Percentiles rank a stretch among this genome's conserved stretches.
These are phyloP conservation scores for Wickerhamiella hasegawae DNA, from an alignment of 805 yeast species.

Conservation along the genomic window DNA sequence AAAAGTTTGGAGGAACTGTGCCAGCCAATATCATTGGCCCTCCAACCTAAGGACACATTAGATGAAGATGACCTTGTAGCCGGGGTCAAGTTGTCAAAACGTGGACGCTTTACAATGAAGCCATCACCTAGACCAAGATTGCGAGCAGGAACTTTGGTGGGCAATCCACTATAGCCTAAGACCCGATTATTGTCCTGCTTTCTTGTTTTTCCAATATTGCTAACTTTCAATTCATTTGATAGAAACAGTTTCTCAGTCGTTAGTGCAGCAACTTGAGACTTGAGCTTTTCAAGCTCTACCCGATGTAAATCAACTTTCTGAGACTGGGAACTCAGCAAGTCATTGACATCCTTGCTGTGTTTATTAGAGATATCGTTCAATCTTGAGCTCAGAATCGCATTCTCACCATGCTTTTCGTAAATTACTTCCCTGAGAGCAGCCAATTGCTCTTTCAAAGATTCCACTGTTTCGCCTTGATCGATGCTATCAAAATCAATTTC, in stretches of 20 bases:
- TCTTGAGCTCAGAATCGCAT: neutral
- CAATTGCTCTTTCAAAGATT: neutral
- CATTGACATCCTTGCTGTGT: neutral
- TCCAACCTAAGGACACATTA: no score
- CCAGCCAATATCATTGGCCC: no score
- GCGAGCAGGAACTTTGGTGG: no score
- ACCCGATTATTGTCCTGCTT: no score
- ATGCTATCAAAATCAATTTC: neutral
- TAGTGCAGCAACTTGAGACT: neutral
- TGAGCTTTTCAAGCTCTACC: neutral
- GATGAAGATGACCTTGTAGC: no score
- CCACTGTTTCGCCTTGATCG: neutral
- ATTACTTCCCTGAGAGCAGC: neutral
- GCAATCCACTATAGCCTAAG: no score
- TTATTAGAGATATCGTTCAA: neutral
- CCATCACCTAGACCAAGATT: no score
- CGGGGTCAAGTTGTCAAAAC: no score
- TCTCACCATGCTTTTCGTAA: neutral
- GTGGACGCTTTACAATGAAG: no score
- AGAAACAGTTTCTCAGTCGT: neutral
- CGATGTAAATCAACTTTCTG: neutral
- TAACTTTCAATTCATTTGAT: neutral
- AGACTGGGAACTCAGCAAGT: neutral
- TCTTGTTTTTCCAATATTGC: no score
- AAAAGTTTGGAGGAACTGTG: no score